Base-by-base conservation (phyloP, 2,329 filamentous ascomycete genomes). In the Ustilaginoidea virens region DNA sequence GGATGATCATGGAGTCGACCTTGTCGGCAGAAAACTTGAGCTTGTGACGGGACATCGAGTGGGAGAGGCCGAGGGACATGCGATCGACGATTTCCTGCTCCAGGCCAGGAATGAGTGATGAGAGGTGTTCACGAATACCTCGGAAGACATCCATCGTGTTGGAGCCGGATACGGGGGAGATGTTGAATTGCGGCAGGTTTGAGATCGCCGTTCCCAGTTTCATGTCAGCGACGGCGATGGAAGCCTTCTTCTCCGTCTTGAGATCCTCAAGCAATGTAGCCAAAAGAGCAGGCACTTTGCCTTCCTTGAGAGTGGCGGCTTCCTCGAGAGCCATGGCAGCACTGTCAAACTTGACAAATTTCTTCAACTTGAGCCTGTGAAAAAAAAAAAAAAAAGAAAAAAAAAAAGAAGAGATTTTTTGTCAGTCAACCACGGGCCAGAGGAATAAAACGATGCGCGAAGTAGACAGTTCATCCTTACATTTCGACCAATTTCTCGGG, bases 1-100 rank as follows among this genome's bases (percentile, higher is more conserved):
- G 90, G 33, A 98, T 86, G 49, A 98, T 93, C 90, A 98, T 98
- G 29, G 90, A 90, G 52, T 98, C 90, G 42, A 98, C 87, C 68
- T 98, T 98, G 52, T 98, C 86, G 33, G 87, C 80, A 7, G 83
- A 93, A 61, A 98, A 98, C 66, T 94, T 94, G 49, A 98, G 74
- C 69, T 93, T 96, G 63, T 98, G 86, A 39, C 86, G 78, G 27
- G 87, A 92, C 47, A 98, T 76, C 32, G 86, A 94, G 63, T 98
- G 90, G 20, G 87, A 92, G 28, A 98, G 76, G 73, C 90, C 90
- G 35, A 98, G 71, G 15, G 82, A 78, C 80, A 96, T 96, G 46
- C 85, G 90, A 49, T 83, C 79, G 50, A 96, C 74, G 51, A 90
- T 87, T 47, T 83, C 71, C 29, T 82, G 75, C 27, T 79, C 63